A percentile compares a stretch with the other conserved stretches of the same genome.
Conservation (phyloP, 495 filamentous ascomycete genomes). For the Xylaria acuta region DNA sequence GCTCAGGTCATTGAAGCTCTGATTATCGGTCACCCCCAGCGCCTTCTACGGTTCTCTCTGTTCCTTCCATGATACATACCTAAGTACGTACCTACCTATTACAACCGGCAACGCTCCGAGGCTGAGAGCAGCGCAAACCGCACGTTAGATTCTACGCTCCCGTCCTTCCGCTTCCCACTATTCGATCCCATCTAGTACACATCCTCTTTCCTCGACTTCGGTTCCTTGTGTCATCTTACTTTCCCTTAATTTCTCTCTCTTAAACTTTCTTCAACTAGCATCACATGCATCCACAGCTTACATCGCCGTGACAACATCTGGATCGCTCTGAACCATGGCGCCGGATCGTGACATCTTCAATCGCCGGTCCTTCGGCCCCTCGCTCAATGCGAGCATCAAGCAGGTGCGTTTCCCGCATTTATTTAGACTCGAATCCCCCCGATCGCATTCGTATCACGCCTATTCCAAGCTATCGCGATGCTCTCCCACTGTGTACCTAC, state of each 20-base stretch:
- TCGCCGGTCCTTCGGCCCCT: constrained; percentile 50
- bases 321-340: constrained; percentile 39
- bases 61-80: constrained; percentile 1
- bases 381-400: constrained; percentile 52
- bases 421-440: constrained; percentile 7
- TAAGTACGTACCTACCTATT: constrained; percentile 5
- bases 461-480: neutral
- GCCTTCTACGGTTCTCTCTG: neutral
- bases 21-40: neutral
- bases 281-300: constrained; percentile 37
- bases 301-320: constrained; percentile 27
- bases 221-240: neutral
- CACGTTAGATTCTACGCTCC: constrained; percentile 1
- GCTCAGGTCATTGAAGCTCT: neutral
- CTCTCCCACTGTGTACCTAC: neutral
- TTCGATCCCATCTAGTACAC: neutral
- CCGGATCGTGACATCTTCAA: constrained; percentile 48
- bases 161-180: neutral
- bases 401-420: constrained; percentile 47
- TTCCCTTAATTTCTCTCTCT: neutral
- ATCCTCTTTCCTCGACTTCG: neutral
- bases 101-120: constrained; percentile 2
- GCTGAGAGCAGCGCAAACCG: constrained; percentile 12
- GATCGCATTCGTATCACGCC: neutral
- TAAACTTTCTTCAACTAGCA: constrained; percentile 23